Evolutionary conservation across 495 filamentous ascomycete species (phyloP).

Genomic region (Bryoglossum gracile): DNA sequence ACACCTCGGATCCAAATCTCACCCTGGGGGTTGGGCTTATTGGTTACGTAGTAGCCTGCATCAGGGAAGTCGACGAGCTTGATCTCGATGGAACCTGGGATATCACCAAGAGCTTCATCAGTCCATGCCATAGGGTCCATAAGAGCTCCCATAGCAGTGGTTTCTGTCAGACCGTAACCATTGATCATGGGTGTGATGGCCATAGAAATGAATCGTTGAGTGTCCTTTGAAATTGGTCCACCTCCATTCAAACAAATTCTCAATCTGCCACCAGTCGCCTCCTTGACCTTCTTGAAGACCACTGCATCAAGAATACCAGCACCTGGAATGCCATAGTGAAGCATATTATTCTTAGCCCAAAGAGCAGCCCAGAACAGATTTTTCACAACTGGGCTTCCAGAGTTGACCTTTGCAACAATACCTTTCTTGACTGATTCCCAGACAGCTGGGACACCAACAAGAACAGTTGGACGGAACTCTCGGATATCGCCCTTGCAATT

Average conservation of each 20-base stretch:
- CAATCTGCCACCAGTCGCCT: constrained; percentile 76
- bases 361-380: constrained; percentile 92
- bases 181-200: constrained; percentile 82
- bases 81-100: constrained; percentile 75
- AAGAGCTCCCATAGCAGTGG: constrained; percentile 84
- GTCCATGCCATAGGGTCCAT: constrained; percentile 92
- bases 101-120: constrained; percentile 67
- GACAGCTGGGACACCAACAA: constrained; percentile 93
- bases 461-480: constrained; percentile 83
- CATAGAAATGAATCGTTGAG: constrained; percentile 81
- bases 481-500: constrained; percentile 95
- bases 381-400: constrained; percentile 61
- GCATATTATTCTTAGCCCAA: constrained; percentile 71
- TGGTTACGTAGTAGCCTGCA: constrained; percentile 81
- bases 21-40: constrained; percentile 83
- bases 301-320: constrained; percentile 62
- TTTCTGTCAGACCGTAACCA: constrained; percentile 97
- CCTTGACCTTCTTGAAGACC: constrained; percentile 88
- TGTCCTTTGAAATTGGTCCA: constrained; percentile 79
- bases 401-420: constrained; percentile 78
- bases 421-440: constrained; percentile 99
- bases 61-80: constrained; percentile 96
- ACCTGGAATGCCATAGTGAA: constrained; percentile 71
- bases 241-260: constrained; percentile 82
- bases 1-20: constrained; percentile 89